Percentiles rank a stretch among this genome's conserved stretches.
phyloP scores from a whole-genome alignment of 2,329 filamentous ascomycete genomes.

The Cytospora mali region DNA sequence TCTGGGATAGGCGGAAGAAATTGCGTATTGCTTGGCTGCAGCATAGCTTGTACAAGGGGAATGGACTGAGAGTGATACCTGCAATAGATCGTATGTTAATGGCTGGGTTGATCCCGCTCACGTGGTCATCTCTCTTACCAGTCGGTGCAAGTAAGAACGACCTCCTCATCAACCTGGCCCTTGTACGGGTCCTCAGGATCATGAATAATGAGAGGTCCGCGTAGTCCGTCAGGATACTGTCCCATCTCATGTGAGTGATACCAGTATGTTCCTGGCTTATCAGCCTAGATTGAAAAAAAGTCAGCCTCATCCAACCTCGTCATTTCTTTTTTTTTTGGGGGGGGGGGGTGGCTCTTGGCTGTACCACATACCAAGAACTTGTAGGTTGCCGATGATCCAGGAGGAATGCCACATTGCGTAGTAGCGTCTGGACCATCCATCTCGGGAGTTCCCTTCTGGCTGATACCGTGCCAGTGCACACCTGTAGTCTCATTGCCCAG shows the following conservation, averaged over 20 bases:
- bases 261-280: conserved; percentile 51
- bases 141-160: conserved; percentile 49
- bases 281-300: conserved; percentile 36
- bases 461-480: conserved; percentile 62
- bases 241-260: conserved; percentile 67
- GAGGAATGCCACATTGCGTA: conserved; percentile 57
- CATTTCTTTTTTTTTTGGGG: no score
- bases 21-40: conserved; percentile 42
- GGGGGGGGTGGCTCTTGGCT: not conserved
- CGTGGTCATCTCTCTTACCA: conserved; percentile 31
- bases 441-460: conserved; percentile 52
- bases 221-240: conserved; percentile 67
- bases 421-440: conserved; percentile 63
- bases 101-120: not conserved
- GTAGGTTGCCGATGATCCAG: conserved; percentile 56
- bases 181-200: conserved; percentile 55
- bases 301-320: conserved; percentile 9
- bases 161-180: conserved; percentile 55
- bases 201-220: conserved; percentile 59
- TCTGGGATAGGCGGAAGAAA: conserved; percentile 47
- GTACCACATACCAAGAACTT: conserved; percentile 47
- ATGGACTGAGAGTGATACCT: conserved; percentile 49
- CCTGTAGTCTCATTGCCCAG: conserved; percentile 57
- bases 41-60: conserved; percentile 43
- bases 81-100: not conserved